Evolutionary conservation across 2,329 filamentous ascomycete genomes (phyloP).

Genomic region (Sphaerulina musiva): DNA sequence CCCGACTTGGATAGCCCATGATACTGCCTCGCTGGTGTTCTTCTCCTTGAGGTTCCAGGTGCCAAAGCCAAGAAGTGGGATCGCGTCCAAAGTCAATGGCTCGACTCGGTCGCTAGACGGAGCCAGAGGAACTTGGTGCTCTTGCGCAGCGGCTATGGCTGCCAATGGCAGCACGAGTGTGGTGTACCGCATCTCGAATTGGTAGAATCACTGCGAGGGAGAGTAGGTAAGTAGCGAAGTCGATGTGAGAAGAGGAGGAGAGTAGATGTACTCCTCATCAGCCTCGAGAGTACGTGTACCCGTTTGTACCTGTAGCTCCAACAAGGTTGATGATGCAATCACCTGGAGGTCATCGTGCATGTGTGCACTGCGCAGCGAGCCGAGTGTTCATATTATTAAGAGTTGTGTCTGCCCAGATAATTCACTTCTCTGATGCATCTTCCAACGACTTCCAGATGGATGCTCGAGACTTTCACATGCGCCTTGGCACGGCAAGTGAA

Average conservation of each 20-base stretch:
- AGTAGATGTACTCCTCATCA: neutral
- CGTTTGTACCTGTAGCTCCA: neutral
- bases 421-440: too few species aligned
- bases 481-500: too few species aligned
- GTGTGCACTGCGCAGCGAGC: neutral
- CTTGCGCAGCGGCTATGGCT: constrained; percentile 17
- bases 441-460: too few species aligned
- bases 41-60: constrained; percentile 35
- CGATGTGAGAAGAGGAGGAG: neutral
- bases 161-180: constrained; percentile 22
- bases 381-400: neutral
- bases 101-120: constrained; percentile 12
- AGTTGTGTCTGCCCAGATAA: too few species aligned
- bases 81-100: constrained; percentile 26
- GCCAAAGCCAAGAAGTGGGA: constrained; percentile 35
- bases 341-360: neutral
- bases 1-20: constrained; percentile 41
- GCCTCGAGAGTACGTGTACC: too few species aligned
- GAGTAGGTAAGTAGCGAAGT: neutral
- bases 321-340: neutral
- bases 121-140: constrained; percentile 25
- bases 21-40: constrained; percentile 35
- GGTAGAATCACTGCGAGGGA: neutral
- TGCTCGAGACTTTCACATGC: too few species aligned
- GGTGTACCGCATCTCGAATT: constrained; percentile 15